Evolutionary conservation across 768 basidiomycete species (phyloP), one percentile per base, ranked within the genome.

Genomic region (Gyrodon lividus): DNA sequence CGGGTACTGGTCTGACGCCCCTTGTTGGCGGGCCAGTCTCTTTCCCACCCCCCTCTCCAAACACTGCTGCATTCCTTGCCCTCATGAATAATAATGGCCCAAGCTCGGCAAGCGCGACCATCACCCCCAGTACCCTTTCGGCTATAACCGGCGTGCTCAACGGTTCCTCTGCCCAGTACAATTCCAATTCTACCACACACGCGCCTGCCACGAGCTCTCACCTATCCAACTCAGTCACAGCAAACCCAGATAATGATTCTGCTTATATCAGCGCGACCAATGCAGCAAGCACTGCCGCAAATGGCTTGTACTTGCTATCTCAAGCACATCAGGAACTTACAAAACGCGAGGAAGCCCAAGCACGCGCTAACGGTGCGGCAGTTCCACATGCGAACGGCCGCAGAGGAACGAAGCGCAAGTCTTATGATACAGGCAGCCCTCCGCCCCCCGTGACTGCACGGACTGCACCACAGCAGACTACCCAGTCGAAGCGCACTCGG

Each of bases 271-370:
- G 74, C 19, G 72, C 87, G 3, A 76, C 77, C 43, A 84, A 73
- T 37, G 81, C 87, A 8, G 77, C 91, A 2, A 80, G 70, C 39
- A 77, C 82, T 17, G 91, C 92, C 48, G 88, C 92, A 46, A 97
- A 96, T 65, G 94, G 95, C 23, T 82, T 98, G 41, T 98, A 95
- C 73, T 77, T 98, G 43, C 84, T 98, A 47, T 88, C 86, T 1
- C 94, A 98, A 71, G 95, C 94, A 23, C 94, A 97, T 66, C 94
- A 97, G 68, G 94, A 96, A 76, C 83, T 97, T 53, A 91, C 90
- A 33, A 96, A 95, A 73, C 84, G 92, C n/a, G 93, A 96, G 70
- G 89, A 92, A 66, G 85, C 86, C 0, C 84, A 87, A 64, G 80
- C 80, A 54, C 80, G 84, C 58, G 80, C 83, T 43, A 73, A 74